Evolutionary conservation across 1,139 yeast species (phyloP), one percentile per base, ranked within the genome.

Genomic region (Taphrina populina): DNA sequence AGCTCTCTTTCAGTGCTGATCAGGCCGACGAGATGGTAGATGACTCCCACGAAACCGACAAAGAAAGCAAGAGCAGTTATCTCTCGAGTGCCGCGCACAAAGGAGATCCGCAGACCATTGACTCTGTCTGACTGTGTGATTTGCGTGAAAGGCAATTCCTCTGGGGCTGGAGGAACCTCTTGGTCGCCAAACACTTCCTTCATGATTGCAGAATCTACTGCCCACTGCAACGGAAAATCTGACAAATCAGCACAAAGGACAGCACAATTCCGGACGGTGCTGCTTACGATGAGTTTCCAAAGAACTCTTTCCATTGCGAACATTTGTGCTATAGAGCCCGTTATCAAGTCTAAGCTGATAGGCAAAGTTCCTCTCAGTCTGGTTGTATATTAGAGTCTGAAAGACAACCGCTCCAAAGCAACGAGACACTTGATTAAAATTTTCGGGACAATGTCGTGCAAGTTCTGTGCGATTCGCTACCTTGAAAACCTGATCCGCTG

Each of bases 341-440:
- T 69, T 62, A 59, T 70, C 70, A 11, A 70, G 67, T 43, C 73
- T 64, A 4, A 70, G 52, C 1, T 73, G 68, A 63, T 70, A 70
- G 57, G 69, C 70, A 64, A 68, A 70, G 13, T 33, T 15, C 4
- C 27, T 17, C 5, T 56, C 20, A 6, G 62, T 56, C 2, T 58
- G 52, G 2, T 60, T 59, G 36, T 66, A 65, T 45, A 58, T 60
- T 17, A 69, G 61, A 29, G 52, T 44, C 54, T 70, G 64, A 72
- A 72, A 70, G 51, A 69, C 65, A 26, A 70, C 60, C 5, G 70
- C 73, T 5, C 69, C 71, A 37, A 67, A 66, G 57, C 73, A 70
- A 8, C 60, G 62, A 41, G 69, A 64, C 8, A 66, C 59, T 1
- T 73, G 72, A 13, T 65, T 63, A 17, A 70, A 62, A 44, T 66